Percentiles rank a stretch among this genome's conserved stretches.
phyloP scores from a whole-genome alignment of 768 basidiomycete genomes.

The Kwoniella bestiolae region DNA sequence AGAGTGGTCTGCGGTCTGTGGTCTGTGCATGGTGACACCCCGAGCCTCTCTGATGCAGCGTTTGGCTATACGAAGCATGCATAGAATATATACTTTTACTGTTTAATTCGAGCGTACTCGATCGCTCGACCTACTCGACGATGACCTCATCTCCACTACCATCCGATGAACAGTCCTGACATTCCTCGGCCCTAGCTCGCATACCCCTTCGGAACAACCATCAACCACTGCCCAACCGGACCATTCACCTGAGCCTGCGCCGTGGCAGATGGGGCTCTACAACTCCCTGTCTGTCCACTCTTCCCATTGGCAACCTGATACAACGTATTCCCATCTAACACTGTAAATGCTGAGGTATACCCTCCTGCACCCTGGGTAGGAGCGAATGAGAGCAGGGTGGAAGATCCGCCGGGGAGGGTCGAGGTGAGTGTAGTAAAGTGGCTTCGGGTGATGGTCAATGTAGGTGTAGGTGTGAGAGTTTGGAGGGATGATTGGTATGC shows the following conservation, averaged over 20 bases:
- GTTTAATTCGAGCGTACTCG: no score
- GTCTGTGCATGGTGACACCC: no score
- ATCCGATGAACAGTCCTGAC: no score
- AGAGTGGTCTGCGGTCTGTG: no score
- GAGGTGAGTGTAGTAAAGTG: background rate
- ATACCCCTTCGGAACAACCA: conserved; percentile 1
- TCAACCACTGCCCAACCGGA: conserved; percentile 4
- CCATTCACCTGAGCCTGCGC: background rate
- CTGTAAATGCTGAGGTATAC: background rate
- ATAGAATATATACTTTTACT: no score
- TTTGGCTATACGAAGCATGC: no score
- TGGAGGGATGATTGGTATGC: background rate
- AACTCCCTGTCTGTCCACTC: background rate
- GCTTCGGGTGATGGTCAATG: background rate
- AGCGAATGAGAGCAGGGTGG: background rate
- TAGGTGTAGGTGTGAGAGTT: background rate
- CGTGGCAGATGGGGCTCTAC: background rate
- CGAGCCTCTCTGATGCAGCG: no score
- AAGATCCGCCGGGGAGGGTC: background rate
- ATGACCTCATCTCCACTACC: no score
- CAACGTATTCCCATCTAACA: conserved; percentile 1
- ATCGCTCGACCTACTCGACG: no score
- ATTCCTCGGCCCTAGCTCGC: no score
- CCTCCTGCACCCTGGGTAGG: background rate
- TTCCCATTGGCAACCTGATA: background rate